A percentile compares a stretch with the other conserved stretches of the same genome.
phyloP scores from a whole-genome alignment of 305 asterid genomes.

The Salvia sclarea region DNA sequence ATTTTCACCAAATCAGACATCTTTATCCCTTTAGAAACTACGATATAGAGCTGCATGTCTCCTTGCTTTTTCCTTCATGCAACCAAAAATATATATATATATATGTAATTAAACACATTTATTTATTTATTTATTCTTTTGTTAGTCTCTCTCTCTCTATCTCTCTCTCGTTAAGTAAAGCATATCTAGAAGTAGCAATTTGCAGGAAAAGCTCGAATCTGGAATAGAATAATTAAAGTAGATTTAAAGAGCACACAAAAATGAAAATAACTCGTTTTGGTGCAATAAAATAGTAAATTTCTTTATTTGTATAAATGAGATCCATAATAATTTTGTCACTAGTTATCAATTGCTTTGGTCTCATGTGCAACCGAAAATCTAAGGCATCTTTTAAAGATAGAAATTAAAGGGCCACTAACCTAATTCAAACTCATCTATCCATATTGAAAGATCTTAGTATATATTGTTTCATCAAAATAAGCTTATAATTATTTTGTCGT shows the following conservation, averaged over 20 bases:
- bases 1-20: conserved; percentile 16
- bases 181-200: conserved; percentile 36
- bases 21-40: conserved; percentile 46
- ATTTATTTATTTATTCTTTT: too few species aligned
- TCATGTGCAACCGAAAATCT: conserved; percentile 5
- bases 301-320: background rate
- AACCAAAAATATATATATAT: conserved; percentile 8
- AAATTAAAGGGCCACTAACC: background rate
- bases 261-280: conserved; percentile 33
- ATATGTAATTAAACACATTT: background rate
- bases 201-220: conserved; percentile 41
- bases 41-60: conserved; percentile 37
- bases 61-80: conserved; percentile 38
- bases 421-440: background rate
- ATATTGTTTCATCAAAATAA: too few species aligned
- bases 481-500: too few species aligned
- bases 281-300: conserved; percentile 25
- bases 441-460: background rate
- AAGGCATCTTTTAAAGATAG: conserved; percentile 13
- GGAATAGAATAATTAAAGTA: conserved; percentile 49
- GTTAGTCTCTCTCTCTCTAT: background rate
- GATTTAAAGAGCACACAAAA: conserved; percentile 35
- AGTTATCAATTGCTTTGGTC: background rate
- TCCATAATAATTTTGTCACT: background rate
- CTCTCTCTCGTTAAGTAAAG: conserved; percentile 30